Base-by-base conservation (phyloP, 768 basidiomycete genomes). In the Auricularia auricula-judae region DNA sequence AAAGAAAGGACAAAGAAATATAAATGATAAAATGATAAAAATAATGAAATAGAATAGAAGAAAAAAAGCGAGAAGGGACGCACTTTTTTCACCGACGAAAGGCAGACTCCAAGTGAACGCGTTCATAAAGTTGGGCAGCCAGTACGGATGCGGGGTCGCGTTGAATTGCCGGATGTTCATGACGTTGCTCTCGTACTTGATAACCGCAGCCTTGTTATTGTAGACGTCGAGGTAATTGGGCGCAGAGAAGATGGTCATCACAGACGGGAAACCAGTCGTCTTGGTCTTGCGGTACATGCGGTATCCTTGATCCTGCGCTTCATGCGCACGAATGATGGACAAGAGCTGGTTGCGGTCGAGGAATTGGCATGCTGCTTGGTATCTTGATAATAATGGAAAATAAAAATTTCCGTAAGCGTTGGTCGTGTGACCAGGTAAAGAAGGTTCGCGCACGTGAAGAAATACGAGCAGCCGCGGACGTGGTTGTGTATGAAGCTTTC, bases 61-160 rank as follows among this genome's bases (percentile, higher is more conserved):
- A n/a, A n/a, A n/a, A n/a, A n/a, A n/a, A n/a, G n/a, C n/a, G n/a
- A n/a, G n/a, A n/a, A n/a, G n/a, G n/a, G n/a, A n/a, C 84, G 68
- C 69, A 93, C 96, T 98, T 78, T 99, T 98, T 76, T 95, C 91
- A 67, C 95, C 97, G 5, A 99, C 97, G 71, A 98, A 98, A 0
- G 97, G 97, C 65, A 99, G 76, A 79, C 89, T 91, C 97, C 97
- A 99, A 0, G 97, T 98, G 73, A 99, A 99, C 29, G 95, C 95
- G 70, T 98, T 96, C 95, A 98, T 98, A 72, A 99, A 99, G 75
- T 99, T 99, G 3, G 97, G 97, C 63, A 99, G 78, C 96, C 96
- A 98, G 74, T 98, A 98, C 7, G 84, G 84, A 67, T 97, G 95
- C 12, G 95, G 94, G 1, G 89, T 91, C n/a, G 73, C 69, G 76